phyloP scores from a whole-genome alignment of 2,329 filamentous ascomycete species.

The Pseudogymnoascus sp. region DNA sequence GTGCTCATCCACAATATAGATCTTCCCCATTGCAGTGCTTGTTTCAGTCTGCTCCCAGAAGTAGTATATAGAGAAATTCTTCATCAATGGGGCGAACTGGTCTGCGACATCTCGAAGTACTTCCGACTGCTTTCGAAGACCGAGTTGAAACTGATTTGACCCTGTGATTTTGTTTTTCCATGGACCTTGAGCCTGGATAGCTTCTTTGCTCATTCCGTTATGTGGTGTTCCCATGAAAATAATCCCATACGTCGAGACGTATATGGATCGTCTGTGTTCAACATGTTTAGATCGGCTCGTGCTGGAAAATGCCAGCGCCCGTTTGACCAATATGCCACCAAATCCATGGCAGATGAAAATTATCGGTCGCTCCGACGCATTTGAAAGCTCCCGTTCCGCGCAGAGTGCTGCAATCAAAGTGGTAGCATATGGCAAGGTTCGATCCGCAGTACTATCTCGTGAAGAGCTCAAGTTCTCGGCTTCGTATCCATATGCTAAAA shows the following conservation, averaged over 20 bases:
- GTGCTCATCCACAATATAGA: conserved; percentile 9
- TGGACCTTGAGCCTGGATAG: background rate
- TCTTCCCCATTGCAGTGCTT: background rate
- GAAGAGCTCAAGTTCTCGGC: conserved; percentile 8
- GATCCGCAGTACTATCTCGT: background rate
- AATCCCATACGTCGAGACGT: conserved; percentile 5
- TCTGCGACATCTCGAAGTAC: conserved; percentile 1
- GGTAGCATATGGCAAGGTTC: background rate
- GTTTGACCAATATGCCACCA: conserved; percentile 17
- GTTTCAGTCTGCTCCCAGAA: conserved; percentile 11
- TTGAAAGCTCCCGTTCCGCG: background rate
- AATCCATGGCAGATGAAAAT: conserved; percentile 17
- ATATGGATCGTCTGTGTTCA: conserved; percentile 1
- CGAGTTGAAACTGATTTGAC: background rate
- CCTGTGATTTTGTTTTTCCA: conserved; percentile 1
- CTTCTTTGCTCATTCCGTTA: conserved; percentile 3
- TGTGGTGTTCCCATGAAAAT: conserved; percentile 12
- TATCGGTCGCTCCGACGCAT: conserved; percentile 11
- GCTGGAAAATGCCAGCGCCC: conserved; percentile 7
- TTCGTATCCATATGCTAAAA: conserved; percentile 24
- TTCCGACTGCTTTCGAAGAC: conserved; percentile 11
- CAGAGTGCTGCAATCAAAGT: background rate
- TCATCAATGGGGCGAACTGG: conserved; percentile 9
- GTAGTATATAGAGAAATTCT: conserved; percentile 2
- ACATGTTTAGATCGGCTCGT: background rate